A percentile compares a stretch with the other conserved stretches of the same genome.
phyloP scores from a whole-genome alignment of 2,329 filamentous ascomycete species.

The Colletotrichum sp. region DNA sequence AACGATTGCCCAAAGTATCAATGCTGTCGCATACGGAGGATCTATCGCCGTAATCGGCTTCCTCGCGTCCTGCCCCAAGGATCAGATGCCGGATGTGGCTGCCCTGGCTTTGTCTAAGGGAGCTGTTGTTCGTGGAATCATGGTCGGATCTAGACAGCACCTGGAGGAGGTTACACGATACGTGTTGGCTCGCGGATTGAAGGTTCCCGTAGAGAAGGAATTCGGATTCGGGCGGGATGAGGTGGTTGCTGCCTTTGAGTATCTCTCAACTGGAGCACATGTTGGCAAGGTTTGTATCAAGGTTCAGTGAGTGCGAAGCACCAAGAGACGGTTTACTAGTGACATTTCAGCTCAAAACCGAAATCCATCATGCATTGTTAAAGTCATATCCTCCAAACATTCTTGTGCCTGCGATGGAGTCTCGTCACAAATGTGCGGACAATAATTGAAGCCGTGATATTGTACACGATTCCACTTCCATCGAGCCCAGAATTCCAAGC shows the following conservation, averaged over 20 bases:
- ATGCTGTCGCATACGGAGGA: slow-evolving; percentile 48
- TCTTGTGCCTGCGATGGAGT: neutral
- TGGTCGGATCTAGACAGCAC: slow-evolving; percentile 36
- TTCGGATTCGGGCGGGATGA: slow-evolving; percentile 36
- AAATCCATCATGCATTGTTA: neutral
- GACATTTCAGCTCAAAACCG: neutral
- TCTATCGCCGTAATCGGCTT: slow-evolving; percentile 51
- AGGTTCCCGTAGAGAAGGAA: slow-evolving; percentile 36
- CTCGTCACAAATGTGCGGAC: accelerated
- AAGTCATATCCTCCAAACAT: no score
- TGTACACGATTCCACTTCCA: accelerated
- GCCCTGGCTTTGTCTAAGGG: slow-evolving; percentile 30
- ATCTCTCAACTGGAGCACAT: slow-evolving; percentile 27
- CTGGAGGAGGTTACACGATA: slow-evolving; percentile 37
- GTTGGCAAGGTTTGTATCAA: slow-evolving; percentile 41
- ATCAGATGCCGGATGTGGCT: slow-evolving; percentile 36
- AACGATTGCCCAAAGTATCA: slow-evolving; percentile 49
- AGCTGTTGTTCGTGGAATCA: slow-evolving; percentile 38
- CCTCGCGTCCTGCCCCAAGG: slow-evolving; percentile 25
- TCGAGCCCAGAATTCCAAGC: neutral
- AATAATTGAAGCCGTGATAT: neutral
- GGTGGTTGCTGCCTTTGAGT: slow-evolving; percentile 16
- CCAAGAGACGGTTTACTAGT: neutral
- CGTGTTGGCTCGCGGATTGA: slow-evolving; percentile 28
- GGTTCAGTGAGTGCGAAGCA: neutral